Evolutionary conservation across 2,329 filamentous ascomycete genomes (phyloP).

Genomic region (Hypoxylon sp.): DNA sequence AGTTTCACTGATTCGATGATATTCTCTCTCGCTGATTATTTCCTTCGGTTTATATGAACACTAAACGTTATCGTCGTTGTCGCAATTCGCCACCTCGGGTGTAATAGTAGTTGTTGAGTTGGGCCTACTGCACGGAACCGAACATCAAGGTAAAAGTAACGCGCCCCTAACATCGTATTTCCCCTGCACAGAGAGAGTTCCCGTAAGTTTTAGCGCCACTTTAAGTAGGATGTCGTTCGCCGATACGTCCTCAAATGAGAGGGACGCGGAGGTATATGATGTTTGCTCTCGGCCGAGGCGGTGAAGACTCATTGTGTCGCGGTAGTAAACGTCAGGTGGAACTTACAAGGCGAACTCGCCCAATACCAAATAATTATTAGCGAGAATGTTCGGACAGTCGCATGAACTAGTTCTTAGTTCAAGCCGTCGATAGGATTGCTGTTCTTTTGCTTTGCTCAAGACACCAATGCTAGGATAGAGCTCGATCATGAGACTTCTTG

Average conservation of each 20-base stretch:
- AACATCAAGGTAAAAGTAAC: background rate
- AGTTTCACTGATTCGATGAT: background rate
- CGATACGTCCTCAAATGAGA: background rate
- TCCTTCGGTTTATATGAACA: background rate
- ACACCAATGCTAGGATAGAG: background rate
- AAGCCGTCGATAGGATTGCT: background rate
- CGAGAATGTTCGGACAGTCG: background rate
- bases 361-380: background rate
- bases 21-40: background rate
- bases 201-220: background rate
- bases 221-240: background rate
- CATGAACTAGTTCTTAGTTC: background rate
- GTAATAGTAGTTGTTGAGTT: background rate
- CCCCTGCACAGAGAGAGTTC: background rate
- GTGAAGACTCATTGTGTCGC: slow-evolving; percentile 1
- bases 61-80: background rate
- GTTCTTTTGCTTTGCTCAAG: background rate
- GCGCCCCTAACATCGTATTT: background rate
- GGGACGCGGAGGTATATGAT: background rate
- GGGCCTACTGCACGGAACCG: background rate
- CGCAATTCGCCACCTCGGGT: background rate
- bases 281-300: background rate
- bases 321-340: background rate
- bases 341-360: background rate
- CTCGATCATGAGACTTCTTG: background rate